phyloP scores from a whole-genome alignment of 306 rosid species.

The Canavalia gladiata region DNA sequence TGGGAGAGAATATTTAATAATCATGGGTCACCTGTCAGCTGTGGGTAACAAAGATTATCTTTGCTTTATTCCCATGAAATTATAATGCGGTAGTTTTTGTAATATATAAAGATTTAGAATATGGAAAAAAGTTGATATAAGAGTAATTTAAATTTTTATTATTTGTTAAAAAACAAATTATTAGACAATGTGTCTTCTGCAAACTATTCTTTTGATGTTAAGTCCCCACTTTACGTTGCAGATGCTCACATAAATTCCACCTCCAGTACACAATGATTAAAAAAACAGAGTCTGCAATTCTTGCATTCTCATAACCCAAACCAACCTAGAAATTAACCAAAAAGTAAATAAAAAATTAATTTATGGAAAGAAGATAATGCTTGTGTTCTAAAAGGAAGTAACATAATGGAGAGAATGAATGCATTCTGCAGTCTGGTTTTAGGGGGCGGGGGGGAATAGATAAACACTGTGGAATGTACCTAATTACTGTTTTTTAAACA shows the following conservation, averaged over 20 bases:
- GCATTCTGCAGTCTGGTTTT: conserved; percentile 15
- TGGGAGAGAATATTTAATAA: conserved; percentile 4
- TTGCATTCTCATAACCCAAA: not conserved
- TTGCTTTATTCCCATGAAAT: conserved; percentile 7
- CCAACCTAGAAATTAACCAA: not conserved
- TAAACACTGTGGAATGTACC: not conserved
- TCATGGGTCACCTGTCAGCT: not conserved
- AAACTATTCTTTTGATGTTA: not conserved
- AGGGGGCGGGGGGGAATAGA: not conserved
- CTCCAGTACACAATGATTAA: not conserved
- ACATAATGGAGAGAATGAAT: not conserved
- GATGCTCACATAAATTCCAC: conserved; percentile 8
- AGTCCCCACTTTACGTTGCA: not conserved
- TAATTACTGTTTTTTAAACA: not conserved
- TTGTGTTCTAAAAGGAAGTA: conserved; percentile 10
- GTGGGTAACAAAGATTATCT: conserved; percentile 16
- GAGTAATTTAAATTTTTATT: not conserved
- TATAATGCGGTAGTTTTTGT: not conserved
- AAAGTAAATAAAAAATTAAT: not conserved
- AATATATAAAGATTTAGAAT: not conserved
- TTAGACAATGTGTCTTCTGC: not conserved
- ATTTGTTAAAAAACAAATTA: not conserved
- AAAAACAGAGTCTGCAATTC: not conserved
- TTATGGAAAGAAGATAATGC: not conserved
- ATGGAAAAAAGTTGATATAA: conserved; percentile 1